These are phyloP conservation scores for Acer yangbiense DNA, from an alignment of 345 rosid genomes.

Conservation along the genomic window DNA sequence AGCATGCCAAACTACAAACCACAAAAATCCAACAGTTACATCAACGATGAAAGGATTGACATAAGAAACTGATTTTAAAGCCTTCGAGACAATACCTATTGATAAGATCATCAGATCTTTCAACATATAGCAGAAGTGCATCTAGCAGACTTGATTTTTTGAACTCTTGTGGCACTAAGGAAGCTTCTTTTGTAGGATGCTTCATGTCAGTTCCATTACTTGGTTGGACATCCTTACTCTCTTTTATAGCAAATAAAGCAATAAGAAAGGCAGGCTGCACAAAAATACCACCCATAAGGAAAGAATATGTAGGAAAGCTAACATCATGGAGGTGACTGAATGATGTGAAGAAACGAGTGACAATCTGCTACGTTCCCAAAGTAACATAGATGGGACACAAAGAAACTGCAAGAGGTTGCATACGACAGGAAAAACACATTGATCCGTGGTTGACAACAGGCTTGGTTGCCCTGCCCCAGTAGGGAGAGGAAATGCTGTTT, in stretches of 20 bases:
- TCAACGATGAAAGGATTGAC: slow-evolving; percentile 2
- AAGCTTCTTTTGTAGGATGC: slow-evolving; percentile 40
- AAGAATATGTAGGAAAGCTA: slow-evolving; percentile 9
- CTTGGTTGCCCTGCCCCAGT: background rate
- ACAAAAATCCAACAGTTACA: slow-evolving; percentile 19
- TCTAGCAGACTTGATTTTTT: slow-evolving; percentile 50
- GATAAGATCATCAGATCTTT: slow-evolving; percentile 59
- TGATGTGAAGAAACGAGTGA: background rate
- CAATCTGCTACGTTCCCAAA: background rate
- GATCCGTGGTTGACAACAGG: background rate
- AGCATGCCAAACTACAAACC: slow-evolving; percentile 21
- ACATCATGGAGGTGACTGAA: background rate
- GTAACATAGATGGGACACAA: background rate
- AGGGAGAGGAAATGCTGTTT: background rate
- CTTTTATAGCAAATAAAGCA: slow-evolving; percentile 50
- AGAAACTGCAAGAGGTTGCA: background rate
- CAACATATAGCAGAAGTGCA: slow-evolving; percentile 51
- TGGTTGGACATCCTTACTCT: slow-evolving; percentile 36
- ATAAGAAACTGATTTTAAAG: slow-evolving; percentile 17
- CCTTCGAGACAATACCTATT: slow-evolving; percentile 50
- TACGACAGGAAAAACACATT: background rate
- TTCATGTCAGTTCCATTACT: slow-evolving; percentile 34
- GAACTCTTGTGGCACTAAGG: slow-evolving; percentile 29
- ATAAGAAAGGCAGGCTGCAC: slow-evolving; percentile 86
- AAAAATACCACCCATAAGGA: slow-evolving; percentile 24